Evolutionary conservation across 2,329 filamentous ascomycete species (phyloP), one percentile per base, ranked within the genome.

Genomic region (Colletotrichum liaoningense): DNA sequence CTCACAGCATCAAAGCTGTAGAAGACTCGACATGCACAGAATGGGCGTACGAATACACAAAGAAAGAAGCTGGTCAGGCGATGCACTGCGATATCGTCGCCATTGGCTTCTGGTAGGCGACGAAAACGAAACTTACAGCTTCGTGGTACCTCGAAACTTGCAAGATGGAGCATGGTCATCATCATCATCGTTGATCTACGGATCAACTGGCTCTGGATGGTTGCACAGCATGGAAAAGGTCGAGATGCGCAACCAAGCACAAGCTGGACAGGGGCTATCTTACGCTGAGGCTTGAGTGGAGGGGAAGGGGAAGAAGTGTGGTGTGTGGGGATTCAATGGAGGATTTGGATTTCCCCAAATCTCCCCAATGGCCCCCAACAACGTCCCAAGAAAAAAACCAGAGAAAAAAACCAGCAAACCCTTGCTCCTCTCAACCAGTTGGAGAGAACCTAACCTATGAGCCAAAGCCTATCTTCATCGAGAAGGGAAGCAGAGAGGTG

Each of bases 341-440:
- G 42, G 42, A 49, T 49, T n/a, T 49, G 42, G 42, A n/a, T 49
- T 49, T 49, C 42, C 42, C 42, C 42, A 62, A 46, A 69, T 60
- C 42, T 62, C 64, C 70, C 60, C 70, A 66, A 65, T 65, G 28
- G 16, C 19, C 12, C 28, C 59, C 67, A 30, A 65, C 59, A 54
- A 26, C 12, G 30, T 60, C 58, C 49, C 58, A 62, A 30, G 58
- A 62, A 33, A 30, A 30, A 62, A 30, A n/a, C 9, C 28, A 35
- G 33, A 54, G 28, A 64, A 38, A 19, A 33, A 33, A 24, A 26
- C 3, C 60, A 54, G 9, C 26, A 22, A 22, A 54, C 4, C 42
- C 19, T 49, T n/a, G 42, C 19, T n/a, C 16, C 16, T 52, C 30
- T 1, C 60, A 11, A 7, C 60, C 60, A 9, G 28, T 19, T 9